Evolutionary conservation across 2,329 filamentous ascomycete genomes (phyloP), one percentile per base, ranked within the genome.

Genomic region (Chaetothyriales sp.): DNA sequence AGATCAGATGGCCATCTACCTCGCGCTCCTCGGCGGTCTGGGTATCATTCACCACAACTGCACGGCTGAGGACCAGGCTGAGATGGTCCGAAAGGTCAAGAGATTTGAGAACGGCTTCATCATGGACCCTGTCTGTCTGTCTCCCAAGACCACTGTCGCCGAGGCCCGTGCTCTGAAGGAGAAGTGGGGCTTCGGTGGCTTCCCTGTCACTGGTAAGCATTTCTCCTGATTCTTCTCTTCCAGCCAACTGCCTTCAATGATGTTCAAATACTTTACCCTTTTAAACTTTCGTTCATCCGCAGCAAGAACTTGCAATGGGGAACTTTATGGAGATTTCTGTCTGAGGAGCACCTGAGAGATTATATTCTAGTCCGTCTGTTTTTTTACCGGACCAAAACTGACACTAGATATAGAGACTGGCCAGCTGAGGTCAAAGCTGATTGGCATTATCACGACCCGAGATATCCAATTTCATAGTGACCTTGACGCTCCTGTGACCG

Each of bases 241-340:
- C 44, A 50, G 49, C 50, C 42, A 26, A 49, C 49, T 58, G 55
- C 51, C 52, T 63, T 61, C 53, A 60, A 95, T 95, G 92, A 86
- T 76, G 78, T 76, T 79, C 66, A 69, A 74, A 76, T 74, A 76
- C 78, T 69, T 69, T 74, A 71, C 73, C 64, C 63, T 66, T 73
- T 79, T 84, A 95, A 96, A 96, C 92, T 98, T 98, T 98, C 92
- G 92, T 98, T 98, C 92, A 90, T 90, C 92, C 87, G 86, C 78
- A 93, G 83, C 79, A 84, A 85, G 82, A 73, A 81, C 66, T 78
- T 78, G 85, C 86, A 77, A 74, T 95, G 88, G 79, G 86, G 88
- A 95, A 68, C 68, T 68, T 69, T 63, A 66, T 95, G 88, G 79
- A 86, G 88, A 95, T 70, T 70, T 70, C 69, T 66, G 67, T 70